Evolutionary conservation across 2,329 filamentous ascomycete genomes (phyloP).

Genomic region (Neocucurbitaria cava): DNA sequence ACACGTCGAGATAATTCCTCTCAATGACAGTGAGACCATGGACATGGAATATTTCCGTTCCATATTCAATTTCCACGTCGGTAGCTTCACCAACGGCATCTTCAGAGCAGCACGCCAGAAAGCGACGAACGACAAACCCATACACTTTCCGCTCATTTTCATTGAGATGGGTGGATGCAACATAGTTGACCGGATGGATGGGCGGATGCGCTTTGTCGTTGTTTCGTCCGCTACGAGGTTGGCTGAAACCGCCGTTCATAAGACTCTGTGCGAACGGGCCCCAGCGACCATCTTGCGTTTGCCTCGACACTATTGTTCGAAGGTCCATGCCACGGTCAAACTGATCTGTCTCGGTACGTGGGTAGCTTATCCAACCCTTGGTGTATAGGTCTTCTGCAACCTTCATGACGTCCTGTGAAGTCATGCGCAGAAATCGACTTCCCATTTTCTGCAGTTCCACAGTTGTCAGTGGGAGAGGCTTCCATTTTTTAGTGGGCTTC

Average conservation of each 20-base stretch:
- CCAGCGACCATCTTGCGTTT: conserved; percentile 79
- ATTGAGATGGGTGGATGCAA: conserved; percentile 65
- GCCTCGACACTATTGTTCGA: conserved; percentile 79
- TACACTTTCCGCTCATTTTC: conserved; percentile 79
- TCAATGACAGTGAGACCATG: conserved; percentile 85
- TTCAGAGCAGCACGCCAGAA: conserved; percentile 93
- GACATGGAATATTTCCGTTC: conserved; percentile 80
- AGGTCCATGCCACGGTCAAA: conserved; percentile 93
- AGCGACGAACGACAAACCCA: conserved; percentile 89
- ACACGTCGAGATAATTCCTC: conserved; percentile 93
- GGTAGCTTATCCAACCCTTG: conserved; percentile 96
- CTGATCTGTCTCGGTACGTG: conserved; percentile 94
- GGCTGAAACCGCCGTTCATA: conserved; percentile 76
- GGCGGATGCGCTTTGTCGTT: conserved; percentile 98
- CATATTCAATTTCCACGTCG: conserved; percentile 84
- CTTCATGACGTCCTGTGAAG: conserved; percentile 88
- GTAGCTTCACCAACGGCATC: conserved; percentile 88
- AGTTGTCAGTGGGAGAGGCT: conserved; percentile 90
- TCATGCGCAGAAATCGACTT: conserved; percentile 86
- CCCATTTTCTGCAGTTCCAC: conserved; percentile 97
- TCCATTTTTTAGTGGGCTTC: conserved; percentile 93
- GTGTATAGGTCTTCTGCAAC: conserved; percentile 87
- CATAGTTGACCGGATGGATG: conserved; percentile 94
- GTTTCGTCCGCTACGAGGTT: conserved; percentile 81
- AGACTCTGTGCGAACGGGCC: conserved; percentile 79